Evolutionary conservation across 352 stramenopile species (phyloP).

Genomic region (Phytophthora cactorum): DNA sequence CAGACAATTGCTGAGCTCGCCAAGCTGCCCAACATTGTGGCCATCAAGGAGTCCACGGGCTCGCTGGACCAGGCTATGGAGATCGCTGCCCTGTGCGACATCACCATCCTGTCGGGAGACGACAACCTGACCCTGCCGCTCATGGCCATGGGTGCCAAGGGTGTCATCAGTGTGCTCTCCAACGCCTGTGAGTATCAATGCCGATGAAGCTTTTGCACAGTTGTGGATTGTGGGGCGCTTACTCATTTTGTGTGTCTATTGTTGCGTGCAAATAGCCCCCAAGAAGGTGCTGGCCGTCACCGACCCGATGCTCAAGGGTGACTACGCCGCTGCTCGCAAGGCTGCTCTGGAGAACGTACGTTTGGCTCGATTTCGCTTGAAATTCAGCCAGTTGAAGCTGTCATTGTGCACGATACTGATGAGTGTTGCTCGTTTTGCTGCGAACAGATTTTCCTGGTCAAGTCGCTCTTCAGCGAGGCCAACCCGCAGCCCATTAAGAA

Average conservation of each 20-base stretch:
- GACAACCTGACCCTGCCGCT: slow-evolving; percentile 92
- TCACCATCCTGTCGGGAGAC: slow-evolving; percentile 92
- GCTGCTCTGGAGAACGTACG: slow-evolving; percentile 87
- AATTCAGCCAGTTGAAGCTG: background rate
- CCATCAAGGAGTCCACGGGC: slow-evolving; percentile 98
- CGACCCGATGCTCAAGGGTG: slow-evolving; percentile 73
- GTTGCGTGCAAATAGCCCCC: slow-evolving; percentile 52
- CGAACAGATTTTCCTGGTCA: slow-evolving; percentile 87
- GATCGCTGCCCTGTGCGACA: slow-evolving; percentile 90
- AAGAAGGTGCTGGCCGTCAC: slow-evolving; percentile 89
- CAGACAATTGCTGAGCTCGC: slow-evolving; percentile 94
- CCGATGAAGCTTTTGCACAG: background rate
- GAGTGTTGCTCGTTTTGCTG: slow-evolving; percentile 1
- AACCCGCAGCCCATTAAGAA: slow-evolving; percentile 94
- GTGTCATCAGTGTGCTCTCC: slow-evolving; percentile 92
- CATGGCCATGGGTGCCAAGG: slow-evolving; percentile 89
- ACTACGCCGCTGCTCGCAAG: slow-evolving; percentile 82
- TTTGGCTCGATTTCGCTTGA: slow-evolving; percentile 8
- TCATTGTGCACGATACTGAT: background rate
- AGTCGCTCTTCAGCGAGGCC: slow-evolving; percentile 91
- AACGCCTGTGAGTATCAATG: slow-evolving; percentile 72
- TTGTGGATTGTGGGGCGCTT: slow-evolving; percentile 1
- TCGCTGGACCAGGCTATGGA: slow-evolving; percentile 90
- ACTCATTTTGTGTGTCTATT: slow-evolving; percentile 6
- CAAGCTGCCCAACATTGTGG: slow-evolving; percentile 96